phyloP scores from a whole-genome alignment of 108 stramenopile species.

The Hondaea fermentalgiana region DNA sequence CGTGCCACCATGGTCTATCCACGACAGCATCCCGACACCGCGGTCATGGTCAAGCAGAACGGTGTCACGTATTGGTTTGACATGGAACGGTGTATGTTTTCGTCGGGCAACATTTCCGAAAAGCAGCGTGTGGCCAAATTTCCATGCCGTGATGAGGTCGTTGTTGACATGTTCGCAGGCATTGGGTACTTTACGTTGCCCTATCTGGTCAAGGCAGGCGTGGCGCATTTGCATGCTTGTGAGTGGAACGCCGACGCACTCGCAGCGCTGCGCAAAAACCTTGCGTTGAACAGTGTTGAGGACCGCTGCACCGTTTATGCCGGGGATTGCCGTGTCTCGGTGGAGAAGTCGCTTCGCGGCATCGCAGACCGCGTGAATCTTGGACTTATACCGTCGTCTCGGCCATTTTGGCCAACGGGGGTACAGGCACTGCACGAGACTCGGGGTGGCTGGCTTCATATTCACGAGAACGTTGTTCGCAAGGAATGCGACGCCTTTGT shows the following conservation, averaged over 20 bases:
- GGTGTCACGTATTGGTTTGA: conserved; percentile 77
- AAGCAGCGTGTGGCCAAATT: conserved; percentile 72
- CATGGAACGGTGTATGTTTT: conserved; percentile 85
- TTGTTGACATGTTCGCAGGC: conserved; percentile 87
- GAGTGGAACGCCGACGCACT: conserved; percentile 84
- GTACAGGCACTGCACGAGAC: conserved; percentile 52
- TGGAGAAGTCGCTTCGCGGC: background rate
- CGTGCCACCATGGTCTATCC: background rate
- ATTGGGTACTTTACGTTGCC: conserved; percentile 94
- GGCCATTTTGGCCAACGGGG: conserved; percentile 78
- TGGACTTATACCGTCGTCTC: conserved; percentile 79
- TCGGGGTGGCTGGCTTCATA: conserved; percentile 72
- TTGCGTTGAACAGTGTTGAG: conserved; percentile 62
- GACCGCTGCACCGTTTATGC: conserved; percentile 51
- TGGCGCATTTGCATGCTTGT: conserved; percentile 60
- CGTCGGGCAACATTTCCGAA: conserved; percentile 81
- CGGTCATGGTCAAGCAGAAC: conserved; percentile 86
- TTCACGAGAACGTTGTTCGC: conserved; percentile 75
- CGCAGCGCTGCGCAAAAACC: conserved; percentile 62
- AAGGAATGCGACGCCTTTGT: conserved; percentile 56
- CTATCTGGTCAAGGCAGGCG: conserved; percentile 63
- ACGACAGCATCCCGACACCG: conserved; percentile 10
- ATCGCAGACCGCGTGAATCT: conserved; percentile 74
- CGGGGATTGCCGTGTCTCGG: conserved; percentile 66
- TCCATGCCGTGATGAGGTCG: conserved; percentile 56